Evolutionary conservation across 75 land plant species (phyloP).

Genomic region (Cupressus sempervirens): DNA sequence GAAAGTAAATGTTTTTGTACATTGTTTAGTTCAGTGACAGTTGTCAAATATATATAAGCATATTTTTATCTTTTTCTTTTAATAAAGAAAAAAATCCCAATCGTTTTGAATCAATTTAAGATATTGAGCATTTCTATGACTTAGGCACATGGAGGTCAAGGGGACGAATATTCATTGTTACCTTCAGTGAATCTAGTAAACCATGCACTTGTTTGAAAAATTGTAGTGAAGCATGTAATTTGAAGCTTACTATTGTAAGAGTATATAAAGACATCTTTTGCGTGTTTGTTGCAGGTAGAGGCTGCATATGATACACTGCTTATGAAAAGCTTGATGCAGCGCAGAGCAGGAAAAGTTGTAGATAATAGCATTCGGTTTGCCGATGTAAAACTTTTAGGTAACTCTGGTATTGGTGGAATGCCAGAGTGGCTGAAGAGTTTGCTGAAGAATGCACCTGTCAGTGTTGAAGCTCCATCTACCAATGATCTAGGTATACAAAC

Average conservation of each 20-base stretch:
- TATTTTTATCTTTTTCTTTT: background rate
- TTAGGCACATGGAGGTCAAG: background rate
- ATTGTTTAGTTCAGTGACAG: background rate
- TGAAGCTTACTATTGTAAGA: background rate
- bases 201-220: background rate
- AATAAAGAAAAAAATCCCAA: background rate
- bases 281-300: conserved; percentile 60
- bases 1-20: background rate
- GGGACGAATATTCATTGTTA: background rate
- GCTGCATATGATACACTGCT: conserved; percentile 94
- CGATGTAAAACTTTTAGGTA: conserved; percentile 67
- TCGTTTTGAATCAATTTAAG: background rate
- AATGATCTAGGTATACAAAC: conserved; percentile 59
- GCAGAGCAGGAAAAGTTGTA: conserved; percentile 86
- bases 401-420: conserved; percentile 34
- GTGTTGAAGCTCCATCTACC: conserved; percentile 61
- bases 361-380: conserved; percentile 75
- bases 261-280: background rate
- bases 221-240: background rate
- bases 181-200: background rate
- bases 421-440: conserved; percentile 63
- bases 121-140: background rate
- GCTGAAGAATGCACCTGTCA: conserved; percentile 48
- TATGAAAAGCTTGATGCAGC: conserved; percentile 79
- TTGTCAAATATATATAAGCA: background rate